Percentiles rank a stretch among this genome's conserved stretches.
Evolutionary conservation across 495 filamentous ascomycete species (phyloP).

Genomic region (Platismatia glauca): DNA sequence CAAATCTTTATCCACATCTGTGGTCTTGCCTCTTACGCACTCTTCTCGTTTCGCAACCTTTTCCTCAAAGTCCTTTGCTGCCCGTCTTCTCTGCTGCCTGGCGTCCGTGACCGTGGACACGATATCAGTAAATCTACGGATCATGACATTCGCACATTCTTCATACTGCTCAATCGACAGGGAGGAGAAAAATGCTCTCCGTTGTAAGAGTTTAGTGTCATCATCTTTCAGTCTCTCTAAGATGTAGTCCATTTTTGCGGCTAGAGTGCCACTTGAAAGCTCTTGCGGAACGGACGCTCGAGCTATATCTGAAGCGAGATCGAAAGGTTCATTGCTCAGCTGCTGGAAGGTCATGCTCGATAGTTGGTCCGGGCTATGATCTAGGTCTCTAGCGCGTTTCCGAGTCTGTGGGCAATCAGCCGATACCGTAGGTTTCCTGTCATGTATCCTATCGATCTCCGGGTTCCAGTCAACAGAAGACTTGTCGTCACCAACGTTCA

Average conservation of each 20-base stretch:
- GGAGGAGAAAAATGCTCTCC: constrained; percentile 53
- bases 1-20: constrained; percentile 30
- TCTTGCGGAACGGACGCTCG: constrained; percentile 16
- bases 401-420: background rate
- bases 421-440: background rate
- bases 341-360: constrained; percentile 45
- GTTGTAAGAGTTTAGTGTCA: constrained; percentile 32
- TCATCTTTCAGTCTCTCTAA: constrained; percentile 20
- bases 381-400: constrained; percentile 30
- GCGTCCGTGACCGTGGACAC: constrained; percentile 55
- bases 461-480: background rate
- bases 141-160: constrained; percentile 68
- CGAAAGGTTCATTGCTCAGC: constrained; percentile 46
- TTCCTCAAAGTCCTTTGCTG: constrained; percentile 58
- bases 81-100: constrained; percentile 54
- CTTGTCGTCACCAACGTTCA: no score
- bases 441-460: background rate
- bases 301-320: constrained; percentile 36
- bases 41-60: constrained; percentile 50
- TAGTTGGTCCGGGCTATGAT: constrained; percentile 46
- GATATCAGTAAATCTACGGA: constrained; percentile 56
- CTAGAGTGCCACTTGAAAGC: constrained; percentile 24
- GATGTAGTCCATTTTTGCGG: constrained; percentile 39
- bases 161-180: constrained; percentile 71
- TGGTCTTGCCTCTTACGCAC: constrained; percentile 30